Conservation (phyloP, 768 basidiomycete species). For the Multifurca ochricompacta region DNA sequence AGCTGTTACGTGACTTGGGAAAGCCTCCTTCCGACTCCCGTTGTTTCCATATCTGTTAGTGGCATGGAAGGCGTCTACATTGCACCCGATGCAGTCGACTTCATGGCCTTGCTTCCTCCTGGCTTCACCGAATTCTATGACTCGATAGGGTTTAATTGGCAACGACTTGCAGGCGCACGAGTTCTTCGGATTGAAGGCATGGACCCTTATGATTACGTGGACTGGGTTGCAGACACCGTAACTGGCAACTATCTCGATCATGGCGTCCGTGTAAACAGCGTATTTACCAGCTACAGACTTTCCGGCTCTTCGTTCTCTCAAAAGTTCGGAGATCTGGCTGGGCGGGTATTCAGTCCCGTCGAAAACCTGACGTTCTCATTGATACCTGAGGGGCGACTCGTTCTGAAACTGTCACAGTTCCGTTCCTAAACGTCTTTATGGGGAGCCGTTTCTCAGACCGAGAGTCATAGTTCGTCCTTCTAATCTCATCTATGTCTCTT, state of each 20-base stretch:
- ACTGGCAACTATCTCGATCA: slow-evolving; percentile 60
- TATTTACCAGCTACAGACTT: slow-evolving; percentile 50
- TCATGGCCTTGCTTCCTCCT: neutral
- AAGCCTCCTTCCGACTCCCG: slow-evolving; percentile 22
- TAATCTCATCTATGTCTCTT: neutral
- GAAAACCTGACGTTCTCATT: slow-evolving; percentile 42
- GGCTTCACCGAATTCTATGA: slow-evolving; percentile 8
- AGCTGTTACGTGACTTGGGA: slow-evolving; percentile 47
- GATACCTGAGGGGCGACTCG: slow-evolving; percentile 38
- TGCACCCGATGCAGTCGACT: slow-evolving; percentile 12
- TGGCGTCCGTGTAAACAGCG: slow-evolving; percentile 55
- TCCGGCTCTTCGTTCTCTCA: slow-evolving; percentile 43
- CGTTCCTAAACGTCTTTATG: slow-evolving; percentile 43
- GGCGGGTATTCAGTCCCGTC: slow-evolving; percentile 42
- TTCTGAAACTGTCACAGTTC: slow-evolving; percentile 45
- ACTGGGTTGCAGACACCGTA: slow-evolving; percentile 47
- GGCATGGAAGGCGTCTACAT: slow-evolving; percentile 12
- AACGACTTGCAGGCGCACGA: slow-evolving; percentile 52
- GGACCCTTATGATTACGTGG: slow-evolving; percentile 48
- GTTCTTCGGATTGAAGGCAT: slow-evolving; percentile 48
- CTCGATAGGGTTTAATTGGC: slow-evolving; percentile 30
- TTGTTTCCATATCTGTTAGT: slow-evolving; percentile 6
- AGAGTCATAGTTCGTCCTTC: slow-evolving; percentile 41
- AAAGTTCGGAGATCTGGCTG: slow-evolving; percentile 49
- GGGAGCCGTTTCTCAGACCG: slow-evolving; percentile 45